phyloP scores from a whole-genome alignment of 257 asterid species.

The Solanum arcanum region DNA sequence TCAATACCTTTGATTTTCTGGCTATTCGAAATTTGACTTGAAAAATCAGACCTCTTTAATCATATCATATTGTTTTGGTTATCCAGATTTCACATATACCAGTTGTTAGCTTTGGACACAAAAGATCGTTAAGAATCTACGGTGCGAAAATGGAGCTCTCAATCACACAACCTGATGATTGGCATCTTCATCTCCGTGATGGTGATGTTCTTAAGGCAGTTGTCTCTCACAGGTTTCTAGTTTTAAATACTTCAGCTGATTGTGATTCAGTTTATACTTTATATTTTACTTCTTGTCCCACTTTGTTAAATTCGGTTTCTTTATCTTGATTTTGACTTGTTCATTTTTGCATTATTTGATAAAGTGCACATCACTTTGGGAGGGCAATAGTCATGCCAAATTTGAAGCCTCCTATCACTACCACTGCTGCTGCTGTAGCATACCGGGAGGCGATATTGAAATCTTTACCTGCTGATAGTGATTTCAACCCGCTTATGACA shows the following conservation, averaged over 20 bases:
- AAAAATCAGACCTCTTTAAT: neutral
- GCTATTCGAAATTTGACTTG: neutral
- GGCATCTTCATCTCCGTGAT: slow-evolving; percentile 99
- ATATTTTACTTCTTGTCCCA: no score
- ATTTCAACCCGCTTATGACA: slow-evolving; percentile 87
- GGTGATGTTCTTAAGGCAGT: slow-evolving; percentile 79
- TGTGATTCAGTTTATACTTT: neutral
- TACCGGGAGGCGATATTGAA: slow-evolving; percentile 62
- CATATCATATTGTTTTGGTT: neutral
- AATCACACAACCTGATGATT: slow-evolving; percentile 81
- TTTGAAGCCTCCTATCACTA: slow-evolving; percentile 81
- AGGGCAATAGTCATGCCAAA: slow-evolving; percentile 98
- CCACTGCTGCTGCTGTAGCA: slow-evolving; percentile 69
- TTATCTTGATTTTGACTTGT: neutral
- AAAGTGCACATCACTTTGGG: slow-evolving; percentile 64
- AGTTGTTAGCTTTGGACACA: slow-evolving; percentile 13
- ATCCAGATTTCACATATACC: slow-evolving; percentile 24
- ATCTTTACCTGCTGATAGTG: slow-evolving; percentile 46
- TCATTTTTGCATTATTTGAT: neutral
- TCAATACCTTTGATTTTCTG: neutral
- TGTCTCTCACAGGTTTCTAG: slow-evolving; percentile 59
- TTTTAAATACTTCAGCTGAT: neutral
- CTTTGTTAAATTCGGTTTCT: neutral
- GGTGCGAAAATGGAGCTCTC: slow-evolving; percentile 58
- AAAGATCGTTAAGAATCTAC: slow-evolving; percentile 17